Base-by-base conservation (phyloP, 352 stramenopile species). In the Pythium grandisporangium region DNA sequence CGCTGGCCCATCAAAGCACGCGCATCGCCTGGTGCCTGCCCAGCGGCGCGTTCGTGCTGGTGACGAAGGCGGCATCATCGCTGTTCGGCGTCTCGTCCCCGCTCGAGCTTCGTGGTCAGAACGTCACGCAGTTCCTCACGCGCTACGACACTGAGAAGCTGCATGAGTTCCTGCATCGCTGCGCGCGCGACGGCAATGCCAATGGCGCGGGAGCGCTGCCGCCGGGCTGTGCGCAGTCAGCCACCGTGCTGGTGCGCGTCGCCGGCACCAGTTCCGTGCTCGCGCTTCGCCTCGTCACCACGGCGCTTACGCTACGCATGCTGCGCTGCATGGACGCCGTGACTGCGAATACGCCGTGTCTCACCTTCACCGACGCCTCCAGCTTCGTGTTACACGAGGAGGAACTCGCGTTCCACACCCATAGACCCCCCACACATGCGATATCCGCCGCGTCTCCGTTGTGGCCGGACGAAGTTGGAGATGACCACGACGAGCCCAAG, bases 251-350 rank as follows among this genome's bases (percentile, higher is more conserved):
- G 16, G 55, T 81, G 33, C 59, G 58, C 8, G 37, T 88, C 2
- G 48, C 52, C 0, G 55, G 37, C 3, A 58, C 51, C 0, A 40
- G 35, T 5, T 52, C 52, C 8, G 51, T 64, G 34, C 13, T 89
- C 23, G 79, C 68, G 62, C 56, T 87, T 22, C 71, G 70, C 6
- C 40, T 84, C 6, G 65, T 61, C 39, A 79, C 71, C 4, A 56
- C 84, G 20, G 65, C 79, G 14, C 47, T 89, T 4, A 84, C 73
- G 25, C 51, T 92, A 23, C 75, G 79, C 3, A 59, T 92, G 45
- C 66, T 83, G 54, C 75, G 79, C 26, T 92, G 79, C 46, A 85
- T 92, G 37, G 79, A 92, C 46, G 80, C 71, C 2, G 71, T 89
- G 26, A 66, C 54, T 16, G 63, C 66, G 21, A 42, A 70, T 20